Evolutionary conservation across 805 yeast species (phyloP).

Genomic region (Saturnispora sanitii): DNA sequence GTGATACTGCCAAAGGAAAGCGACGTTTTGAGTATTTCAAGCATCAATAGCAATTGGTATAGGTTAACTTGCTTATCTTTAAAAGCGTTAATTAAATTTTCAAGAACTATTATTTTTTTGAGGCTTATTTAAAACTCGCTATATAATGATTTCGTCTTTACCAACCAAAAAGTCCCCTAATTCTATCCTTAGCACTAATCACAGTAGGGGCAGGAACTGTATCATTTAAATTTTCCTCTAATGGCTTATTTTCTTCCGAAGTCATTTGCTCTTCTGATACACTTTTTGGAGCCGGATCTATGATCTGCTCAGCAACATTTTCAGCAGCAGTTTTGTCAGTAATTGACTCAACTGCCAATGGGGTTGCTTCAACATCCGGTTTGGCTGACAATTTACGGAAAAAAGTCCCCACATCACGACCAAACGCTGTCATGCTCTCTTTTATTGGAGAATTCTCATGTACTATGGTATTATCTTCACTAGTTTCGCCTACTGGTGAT

Average conservation of each 20-base stretch:
- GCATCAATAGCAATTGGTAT: too few relatives aligned
- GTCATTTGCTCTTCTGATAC: background rate
- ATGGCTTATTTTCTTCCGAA: background rate
- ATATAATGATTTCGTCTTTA: background rate
- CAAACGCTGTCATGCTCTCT: slow-evolving; percentile 1
- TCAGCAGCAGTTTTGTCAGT: background rate
- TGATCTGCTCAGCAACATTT: background rate
- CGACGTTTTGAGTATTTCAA: background rate
- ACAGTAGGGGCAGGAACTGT: background rate
- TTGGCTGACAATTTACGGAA: background rate
- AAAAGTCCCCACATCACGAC: slow-evolving; percentile 8
- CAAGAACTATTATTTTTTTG: too few relatives aligned
- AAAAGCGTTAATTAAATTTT: too few relatives aligned
- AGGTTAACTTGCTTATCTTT: too few relatives aligned
- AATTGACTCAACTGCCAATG: background rate
- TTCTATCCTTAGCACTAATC: background rate
- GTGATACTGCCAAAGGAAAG: slow-evolving; percentile 31
- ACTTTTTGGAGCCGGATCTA: background rate
- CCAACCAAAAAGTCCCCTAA: slow-evolving; percentile 7
- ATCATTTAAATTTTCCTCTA: background rate
- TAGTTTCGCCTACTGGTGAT: background rate
- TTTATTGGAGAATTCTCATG: background rate
- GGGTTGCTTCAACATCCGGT: background rate
- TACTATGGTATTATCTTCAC: background rate
- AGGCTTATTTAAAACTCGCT: background rate